These are phyloP conservation scores for Copromyces sp. DNA, from an alignment of 495 filamentous ascomycete species.

Conservation along the genomic window DNA sequence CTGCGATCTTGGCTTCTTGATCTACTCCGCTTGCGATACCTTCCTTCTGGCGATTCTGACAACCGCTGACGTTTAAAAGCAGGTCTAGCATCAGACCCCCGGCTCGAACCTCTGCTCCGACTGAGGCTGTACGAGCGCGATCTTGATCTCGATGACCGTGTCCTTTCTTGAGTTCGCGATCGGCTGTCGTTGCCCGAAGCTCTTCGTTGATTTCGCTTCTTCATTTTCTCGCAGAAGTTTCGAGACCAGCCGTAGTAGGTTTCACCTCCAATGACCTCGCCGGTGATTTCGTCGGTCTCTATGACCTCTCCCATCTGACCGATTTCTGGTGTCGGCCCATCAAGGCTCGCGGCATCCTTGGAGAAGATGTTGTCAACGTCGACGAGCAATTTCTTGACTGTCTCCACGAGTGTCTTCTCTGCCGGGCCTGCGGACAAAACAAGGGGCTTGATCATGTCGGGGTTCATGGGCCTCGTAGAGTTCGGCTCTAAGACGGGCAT, in stretches of 20 bases:
- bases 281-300: slow-evolving; percentile 48
- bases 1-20: slow-evolving; percentile 21
- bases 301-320: slow-evolving; percentile 65
- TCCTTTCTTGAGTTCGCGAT: slow-evolving; percentile 12
- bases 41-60: slow-evolving; percentile 9
- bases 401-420: slow-evolving; percentile 49
- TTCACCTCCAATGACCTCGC: slow-evolving; percentile 50
- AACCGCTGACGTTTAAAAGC: slow-evolving; percentile 15
- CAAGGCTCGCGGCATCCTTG: slow-evolving; percentile 21
- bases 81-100: slow-evolving; percentile 15
- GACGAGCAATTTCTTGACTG: slow-evolving; percentile 57
- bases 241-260: slow-evolving; percentile 84
- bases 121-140: slow-evolving; percentile 26
- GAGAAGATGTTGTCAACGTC: slow-evolving; percentile 57
- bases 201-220: slow-evolving; percentile 40
- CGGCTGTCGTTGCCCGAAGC: slow-evolving; percentile 7
- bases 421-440: slow-evolving; percentile 65
- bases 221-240: slow-evolving; percentile 74
- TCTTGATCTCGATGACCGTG: slow-evolving; percentile 13
- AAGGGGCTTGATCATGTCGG: slow-evolving; percentile 61
- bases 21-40: slow-evolving; percentile 2
- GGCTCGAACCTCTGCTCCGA: slow-evolving; percentile 15
- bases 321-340: slow-evolving; percentile 41
- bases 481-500: slow-evolving; percentile 70
- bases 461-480: slow-evolving; percentile 60